Conservation (phyloP, 495 filamentous ascomycete species). For the Chlorociboria aeruginascens region DNA sequence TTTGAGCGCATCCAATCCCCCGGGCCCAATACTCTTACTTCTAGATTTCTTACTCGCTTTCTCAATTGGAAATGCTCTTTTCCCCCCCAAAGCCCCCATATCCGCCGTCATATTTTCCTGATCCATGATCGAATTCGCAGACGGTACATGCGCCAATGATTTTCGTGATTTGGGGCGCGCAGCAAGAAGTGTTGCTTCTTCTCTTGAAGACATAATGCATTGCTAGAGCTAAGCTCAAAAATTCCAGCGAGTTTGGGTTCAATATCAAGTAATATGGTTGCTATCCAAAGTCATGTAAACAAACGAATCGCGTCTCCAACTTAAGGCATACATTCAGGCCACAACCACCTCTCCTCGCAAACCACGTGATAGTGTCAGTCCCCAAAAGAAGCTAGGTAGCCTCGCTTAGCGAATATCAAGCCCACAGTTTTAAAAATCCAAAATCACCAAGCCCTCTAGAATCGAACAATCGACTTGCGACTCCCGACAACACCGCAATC, state of each 20-base stretch:
- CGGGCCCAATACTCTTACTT: conserved; percentile 91
- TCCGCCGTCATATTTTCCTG: conserved; percentile 67
- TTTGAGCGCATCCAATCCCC: conserved; percentile 73
- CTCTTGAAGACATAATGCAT: conserved; percentile 31
- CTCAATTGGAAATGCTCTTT: conserved; percentile 26
- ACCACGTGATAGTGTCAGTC: background rate
- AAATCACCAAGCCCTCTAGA: background rate
- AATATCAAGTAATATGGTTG: conserved; percentile 8
- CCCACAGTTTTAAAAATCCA: no score
- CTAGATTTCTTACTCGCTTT: conserved; percentile 59
- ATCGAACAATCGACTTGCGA: conserved; percentile 13
- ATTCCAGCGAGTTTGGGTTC: background rate
- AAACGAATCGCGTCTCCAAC: conserved; percentile 11
- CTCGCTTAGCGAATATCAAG: conserved; percentile 1
- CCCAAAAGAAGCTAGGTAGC: background rate
- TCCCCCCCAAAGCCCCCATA: conserved; percentile 28
- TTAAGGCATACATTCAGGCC: background rate
- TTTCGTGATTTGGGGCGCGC: conserved; percentile 55
- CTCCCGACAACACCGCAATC: conserved; percentile 45
- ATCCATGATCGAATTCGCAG: conserved; percentile 34
- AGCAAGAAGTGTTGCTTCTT: conserved; percentile 35
- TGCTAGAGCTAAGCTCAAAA: conserved; percentile 3
- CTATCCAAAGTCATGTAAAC: conserved; percentile 7
- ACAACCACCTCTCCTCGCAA: background rate
- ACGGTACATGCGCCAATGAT: conserved; percentile 57